Base-by-base conservation (phyloP, 441 rosid genomes). In the Bocquillonia castaneifolia region DNA sequence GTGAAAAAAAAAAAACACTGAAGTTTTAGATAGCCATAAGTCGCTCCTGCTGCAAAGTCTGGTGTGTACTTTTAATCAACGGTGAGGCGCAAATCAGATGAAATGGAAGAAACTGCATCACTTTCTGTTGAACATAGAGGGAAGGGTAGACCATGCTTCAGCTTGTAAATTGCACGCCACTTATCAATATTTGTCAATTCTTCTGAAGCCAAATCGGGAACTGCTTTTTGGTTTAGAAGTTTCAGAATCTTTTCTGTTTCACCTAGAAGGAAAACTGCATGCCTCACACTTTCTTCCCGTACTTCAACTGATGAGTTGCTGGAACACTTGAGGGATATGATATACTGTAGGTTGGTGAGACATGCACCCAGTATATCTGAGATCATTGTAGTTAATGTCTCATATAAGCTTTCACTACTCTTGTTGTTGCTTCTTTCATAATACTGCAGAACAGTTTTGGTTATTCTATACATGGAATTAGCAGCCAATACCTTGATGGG, bases 381-480 rank as follows among this genome's bases (percentile, higher is more conserved):
- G 70, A 87, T 77, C 83, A 75, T 79, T 56, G 61, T 71, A 37
- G 64, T 53, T 28, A 84, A 63, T n/a, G 62, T 71, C 67, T 80
- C 85, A 62, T 84, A 83, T 48, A 87, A 54, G 54, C 50, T 76
- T 25, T 77, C 77, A 12, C 51, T 63, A 23, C 51, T 72, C 67
- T 26, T 64, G 29, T 66, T 73, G 54, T 74, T 73, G 52, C 73
- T 70, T 71, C 74, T 59, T 61, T 71, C 75, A 59, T 73, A 69
- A 10, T 59, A 72, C n/a, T 72, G 82, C 70, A 93, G 76, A 64
- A 88, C 72, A 44, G 90, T 86, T 76, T 77, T 79, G 72, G 88
- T 85, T 67, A 87, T 72, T 75, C 93, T 72, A 54, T 89, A 88
- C 96, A 91, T 89, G 75, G 95, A 89, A 72, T 88, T 82, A 10